Evolutionary conservation across 257 asterid genomes (phyloP).

Genomic region (Solanum rostratum): DNA sequence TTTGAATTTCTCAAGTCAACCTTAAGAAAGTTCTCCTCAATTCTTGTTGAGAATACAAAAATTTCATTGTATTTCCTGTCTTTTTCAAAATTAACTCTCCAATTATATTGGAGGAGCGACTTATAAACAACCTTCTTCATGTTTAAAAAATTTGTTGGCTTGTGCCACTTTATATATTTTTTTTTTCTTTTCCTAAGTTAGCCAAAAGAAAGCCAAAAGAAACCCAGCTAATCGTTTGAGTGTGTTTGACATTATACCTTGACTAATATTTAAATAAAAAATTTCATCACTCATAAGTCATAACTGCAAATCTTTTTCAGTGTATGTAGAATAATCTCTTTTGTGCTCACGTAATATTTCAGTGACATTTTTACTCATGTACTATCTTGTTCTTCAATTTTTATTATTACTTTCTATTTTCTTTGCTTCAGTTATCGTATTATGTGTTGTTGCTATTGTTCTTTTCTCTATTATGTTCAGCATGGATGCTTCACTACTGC

Average conservation of each 20-base stretch:
- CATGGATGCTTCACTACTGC: too few species aligned
- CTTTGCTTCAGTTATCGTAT: too few species aligned
- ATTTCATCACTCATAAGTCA: not conserved
- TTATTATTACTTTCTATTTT: too few species aligned
- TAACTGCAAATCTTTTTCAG: not conserved
- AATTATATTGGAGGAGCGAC: slow-evolving; percentile 1
- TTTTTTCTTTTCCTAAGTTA: not conserved
- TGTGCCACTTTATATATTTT: slow-evolving; percentile 1
- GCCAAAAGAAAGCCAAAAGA: not conserved
- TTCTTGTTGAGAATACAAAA: slow-evolving; percentile 1
- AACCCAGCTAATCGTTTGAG: not conserved
- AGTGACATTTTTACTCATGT: too few species aligned
- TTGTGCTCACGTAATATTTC: not conserved
- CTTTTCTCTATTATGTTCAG: too few species aligned
- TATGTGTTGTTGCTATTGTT: too few species aligned
- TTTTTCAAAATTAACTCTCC: slow-evolving; percentile 1
- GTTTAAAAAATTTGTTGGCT: not conserved
- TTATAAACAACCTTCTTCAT: not conserved
- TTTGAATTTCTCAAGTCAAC: slow-evolving; percentile 1
- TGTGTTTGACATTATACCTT: not conserved
- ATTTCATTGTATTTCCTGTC: not conserved
- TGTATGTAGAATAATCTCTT: not conserved
- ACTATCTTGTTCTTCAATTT: too few species aligned
- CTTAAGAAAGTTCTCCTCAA: not conserved
- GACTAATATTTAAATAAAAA: not conserved